Evolutionary conservation across 23 red algal species (phyloP).

Genomic region (Pyropia yezoensis): DNA sequence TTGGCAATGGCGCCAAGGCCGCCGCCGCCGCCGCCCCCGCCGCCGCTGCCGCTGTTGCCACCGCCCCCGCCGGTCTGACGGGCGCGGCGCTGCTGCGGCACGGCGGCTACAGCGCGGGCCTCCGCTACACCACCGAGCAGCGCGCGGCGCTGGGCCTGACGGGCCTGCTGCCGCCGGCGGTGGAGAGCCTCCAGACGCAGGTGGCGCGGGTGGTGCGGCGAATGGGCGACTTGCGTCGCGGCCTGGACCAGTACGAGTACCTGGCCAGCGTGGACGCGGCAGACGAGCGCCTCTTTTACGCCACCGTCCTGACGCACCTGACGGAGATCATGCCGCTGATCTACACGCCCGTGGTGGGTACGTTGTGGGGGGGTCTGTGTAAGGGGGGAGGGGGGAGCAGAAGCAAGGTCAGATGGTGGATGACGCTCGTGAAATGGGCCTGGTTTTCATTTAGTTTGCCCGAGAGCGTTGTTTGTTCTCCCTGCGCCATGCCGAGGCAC

Average conservation of each 20-base stretch:
- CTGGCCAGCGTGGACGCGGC: slow-evolving; percentile 52
- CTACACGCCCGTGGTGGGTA: slow-evolving; percentile 76
- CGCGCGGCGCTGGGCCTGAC: slow-evolving; percentile 25
- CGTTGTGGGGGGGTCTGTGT: neutral
- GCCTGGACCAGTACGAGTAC: slow-evolving; percentile 61
- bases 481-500: too few species aligned
- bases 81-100: slow-evolving; percentile 30
- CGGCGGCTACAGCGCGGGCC: slow-evolving; percentile 33
- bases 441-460: too few species aligned
- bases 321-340: slow-evolving; percentile 63
- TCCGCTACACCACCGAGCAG: slow-evolving; percentile 54
- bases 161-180: slow-evolving; percentile 68
- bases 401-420: too few species aligned
- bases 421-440: too few species aligned
- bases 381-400: neutral
- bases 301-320: slow-evolving; percentile 41
- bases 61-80: too few species aligned
- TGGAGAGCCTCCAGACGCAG: slow-evolving; percentile 46
- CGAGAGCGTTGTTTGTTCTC: too few species aligned
- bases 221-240: slow-evolving; percentile 7
- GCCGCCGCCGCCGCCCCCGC: too few species aligned
- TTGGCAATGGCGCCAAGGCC: too few species aligned
- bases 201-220: slow-evolving; percentile 26
- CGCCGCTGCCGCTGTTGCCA: too few species aligned
- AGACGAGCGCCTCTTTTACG: slow-evolving; percentile 82